Evolutionary conservation across 768 basidiomycete genomes (phyloP).

Genomic region (Suillus brevipes): DNA sequence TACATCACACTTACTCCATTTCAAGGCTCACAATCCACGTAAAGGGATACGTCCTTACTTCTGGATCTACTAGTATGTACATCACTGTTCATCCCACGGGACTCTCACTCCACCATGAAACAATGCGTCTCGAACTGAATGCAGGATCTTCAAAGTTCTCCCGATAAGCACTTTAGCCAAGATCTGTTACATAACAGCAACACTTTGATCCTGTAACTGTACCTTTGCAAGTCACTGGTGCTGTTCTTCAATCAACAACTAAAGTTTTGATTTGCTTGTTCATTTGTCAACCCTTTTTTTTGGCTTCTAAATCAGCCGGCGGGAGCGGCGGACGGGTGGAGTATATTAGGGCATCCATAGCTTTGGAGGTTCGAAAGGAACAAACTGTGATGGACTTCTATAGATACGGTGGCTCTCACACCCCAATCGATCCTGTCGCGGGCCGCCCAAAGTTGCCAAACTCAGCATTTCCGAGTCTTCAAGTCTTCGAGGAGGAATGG

Average conservation of each 20-base stretch:
- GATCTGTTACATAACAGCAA: slow-evolving; percentile 3
- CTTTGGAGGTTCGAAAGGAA: no score
- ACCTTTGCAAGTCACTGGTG: slow-evolving; percentile 14
- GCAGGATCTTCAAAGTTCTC: neutral
- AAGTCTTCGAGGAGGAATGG: neutral
- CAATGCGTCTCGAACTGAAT: neutral
- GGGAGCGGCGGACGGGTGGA: no score
- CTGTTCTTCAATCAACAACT: neutral
- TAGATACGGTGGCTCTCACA: neutral
- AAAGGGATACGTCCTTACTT: no score
- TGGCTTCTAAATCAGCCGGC: no score
- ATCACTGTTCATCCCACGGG: neutral
- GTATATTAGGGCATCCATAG: no score
- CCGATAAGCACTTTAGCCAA: slow-evolving; percentile 5
- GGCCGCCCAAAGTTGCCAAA: neutral
- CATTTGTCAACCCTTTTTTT: no score
- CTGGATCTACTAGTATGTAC: no score
- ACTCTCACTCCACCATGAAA: neutral
- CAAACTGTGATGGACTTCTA: no score
- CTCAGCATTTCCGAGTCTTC: neutral
- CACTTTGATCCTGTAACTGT: slow-evolving; percentile 1
- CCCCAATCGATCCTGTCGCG: neutral
- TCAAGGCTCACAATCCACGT: neutral
- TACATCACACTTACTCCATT: no score
- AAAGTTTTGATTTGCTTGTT: no score